A percentile compares a stretch with the other conserved stretches of the same genome.
Conservation (phyloP, 371 early-diverging fungal genomes). For the Rhizoclosmatium hyalinum region DNA sequence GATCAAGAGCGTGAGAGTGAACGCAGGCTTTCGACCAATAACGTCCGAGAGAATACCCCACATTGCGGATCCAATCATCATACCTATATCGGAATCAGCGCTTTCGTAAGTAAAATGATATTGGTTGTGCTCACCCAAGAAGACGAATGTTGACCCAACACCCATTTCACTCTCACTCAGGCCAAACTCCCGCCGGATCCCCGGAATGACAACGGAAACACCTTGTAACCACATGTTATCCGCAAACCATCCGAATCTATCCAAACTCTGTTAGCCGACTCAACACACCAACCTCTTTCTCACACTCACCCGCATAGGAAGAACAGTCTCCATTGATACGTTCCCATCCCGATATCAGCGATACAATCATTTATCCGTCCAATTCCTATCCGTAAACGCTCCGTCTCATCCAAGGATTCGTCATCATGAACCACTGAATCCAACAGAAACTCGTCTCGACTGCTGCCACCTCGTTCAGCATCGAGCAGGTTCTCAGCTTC, state of each 20-base stretch:
- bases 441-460: too few species aligned
- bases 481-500: neutral
- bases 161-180: slow-evolving; percentile 25
- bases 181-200: slow-evolving; percentile 62
- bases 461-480: too few species aligned
- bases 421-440: too few species aligned
- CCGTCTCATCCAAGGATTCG: neutral
- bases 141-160: slow-evolving; percentile 42
- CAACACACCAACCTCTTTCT: slow-evolving; percentile 39
- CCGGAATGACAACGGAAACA: slow-evolving; percentile 71
- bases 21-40: slow-evolving; percentile 77
- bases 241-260: slow-evolving; percentile 78
- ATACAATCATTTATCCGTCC: slow-evolving; percentile 12
- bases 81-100: slow-evolving; percentile 70
- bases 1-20: slow-evolving; percentile 76
- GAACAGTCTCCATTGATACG: slow-evolving; percentile 52
- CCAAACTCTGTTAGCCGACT: neutral
- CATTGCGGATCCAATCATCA: slow-evolving; percentile 82
- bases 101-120: neutral
- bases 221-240: slow-evolving; percentile 80
- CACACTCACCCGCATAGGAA: slow-evolving; percentile 67
- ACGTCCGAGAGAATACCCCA: slow-evolving; percentile 82
- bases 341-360: slow-evolving; percentile 25
- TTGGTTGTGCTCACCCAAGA: slow-evolving; percentile 37
- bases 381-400: neutral